Evolutionary conservation across 2,329 filamentous ascomycete species (phyloP).

Genomic region (Colletotrichum gigasporum): DNA sequence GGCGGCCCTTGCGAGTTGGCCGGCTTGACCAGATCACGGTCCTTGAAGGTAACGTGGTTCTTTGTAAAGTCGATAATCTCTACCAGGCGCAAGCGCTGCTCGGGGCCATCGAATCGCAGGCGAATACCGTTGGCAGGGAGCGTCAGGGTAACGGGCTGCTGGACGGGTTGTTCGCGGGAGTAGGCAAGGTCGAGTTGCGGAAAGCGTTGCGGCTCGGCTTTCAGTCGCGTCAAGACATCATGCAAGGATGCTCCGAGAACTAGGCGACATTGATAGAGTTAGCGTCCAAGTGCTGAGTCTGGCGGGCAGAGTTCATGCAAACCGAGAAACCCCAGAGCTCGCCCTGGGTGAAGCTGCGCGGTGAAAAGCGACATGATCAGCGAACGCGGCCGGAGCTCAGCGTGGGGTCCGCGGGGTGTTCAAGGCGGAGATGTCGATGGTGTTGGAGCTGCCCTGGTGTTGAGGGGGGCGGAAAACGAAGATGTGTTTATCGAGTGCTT

Average conservation of each 20-base stretch:
- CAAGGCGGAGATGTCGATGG: conserved; percentile 13
- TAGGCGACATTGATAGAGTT: conserved; percentile 47
- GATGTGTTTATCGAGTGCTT: neutral
- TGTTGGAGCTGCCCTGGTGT: neutral
- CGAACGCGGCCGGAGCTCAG: conserved; percentile 14
- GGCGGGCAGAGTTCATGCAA: conserved; percentile 20
- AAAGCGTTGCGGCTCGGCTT: conserved; percentile 85
- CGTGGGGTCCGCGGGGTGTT: conserved; percentile 26
- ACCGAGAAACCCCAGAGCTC: conserved; percentile 71
- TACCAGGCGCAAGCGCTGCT: conserved; percentile 90
- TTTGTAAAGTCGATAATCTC: conserved; percentile 92
- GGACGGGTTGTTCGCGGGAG: conserved; percentile 78
- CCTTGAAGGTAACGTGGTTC: conserved; percentile 82
- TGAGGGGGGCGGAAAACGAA: neutral
- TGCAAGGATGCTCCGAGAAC: conserved; percentile 92
- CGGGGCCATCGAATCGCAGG: conserved; percentile 90
- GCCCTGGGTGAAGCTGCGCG: conserved; percentile 73
- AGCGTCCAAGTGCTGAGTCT: conserved; percentile 30
- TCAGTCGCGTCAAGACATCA: conserved; percentile 86
- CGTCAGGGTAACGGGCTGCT: conserved; percentile 76
- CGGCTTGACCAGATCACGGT: conserved; percentile 79
- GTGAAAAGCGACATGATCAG: conserved; percentile 58
- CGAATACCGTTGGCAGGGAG: conserved; percentile 89
- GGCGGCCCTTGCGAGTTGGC: conserved; percentile 46
- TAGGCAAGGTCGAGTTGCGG: conserved; percentile 86